Conservation (phyloP, 345 rosid genomes). For the Viola odorata region DNA sequence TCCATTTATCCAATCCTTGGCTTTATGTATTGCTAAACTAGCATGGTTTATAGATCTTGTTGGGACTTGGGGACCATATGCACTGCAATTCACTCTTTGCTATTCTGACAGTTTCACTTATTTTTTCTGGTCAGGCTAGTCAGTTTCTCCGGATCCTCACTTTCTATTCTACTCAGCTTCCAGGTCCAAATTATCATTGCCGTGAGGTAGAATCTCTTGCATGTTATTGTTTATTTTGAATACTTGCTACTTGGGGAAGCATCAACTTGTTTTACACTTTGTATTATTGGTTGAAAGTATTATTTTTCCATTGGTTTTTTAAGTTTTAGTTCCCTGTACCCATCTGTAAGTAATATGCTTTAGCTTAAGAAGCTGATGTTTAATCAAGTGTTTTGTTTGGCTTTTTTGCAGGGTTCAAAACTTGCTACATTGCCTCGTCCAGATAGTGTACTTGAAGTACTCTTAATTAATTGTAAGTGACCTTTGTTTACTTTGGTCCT, state of each 20-base stretch:
- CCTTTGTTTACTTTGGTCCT: constrained; percentile 3
- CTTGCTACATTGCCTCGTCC: constrained; percentile 85
- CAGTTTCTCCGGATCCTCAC: constrained; percentile 83
- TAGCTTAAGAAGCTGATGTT: background rate
- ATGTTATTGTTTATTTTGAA: background rate
- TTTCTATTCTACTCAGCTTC: constrained; percentile 95
- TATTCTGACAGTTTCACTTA: constrained; percentile 14
- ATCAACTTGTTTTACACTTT: background rate
- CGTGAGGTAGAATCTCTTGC: constrained; percentile 56
- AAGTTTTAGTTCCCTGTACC: constrained; percentile 6
- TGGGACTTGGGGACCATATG: background rate
- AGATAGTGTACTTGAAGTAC: constrained; percentile 52
- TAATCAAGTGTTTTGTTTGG: constrained; percentile 3
- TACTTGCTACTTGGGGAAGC: background rate
- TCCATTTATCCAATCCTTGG: too few relatives aligned
- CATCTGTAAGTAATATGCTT: background rate
- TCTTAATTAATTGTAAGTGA: constrained; percentile 67
- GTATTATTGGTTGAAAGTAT: background rate
- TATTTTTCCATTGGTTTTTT: background rate
- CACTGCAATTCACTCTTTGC: background rate
- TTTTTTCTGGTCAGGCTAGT: constrained; percentile 51
- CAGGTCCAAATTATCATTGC: constrained; percentile 97
- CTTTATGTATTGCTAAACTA: background rate
- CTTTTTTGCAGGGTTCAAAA: constrained; percentile 63
- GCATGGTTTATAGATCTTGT: background rate